Evolutionary conservation across 805 yeast species (phyloP).

Genomic region (Kurtzmaniella fragi): DNA sequence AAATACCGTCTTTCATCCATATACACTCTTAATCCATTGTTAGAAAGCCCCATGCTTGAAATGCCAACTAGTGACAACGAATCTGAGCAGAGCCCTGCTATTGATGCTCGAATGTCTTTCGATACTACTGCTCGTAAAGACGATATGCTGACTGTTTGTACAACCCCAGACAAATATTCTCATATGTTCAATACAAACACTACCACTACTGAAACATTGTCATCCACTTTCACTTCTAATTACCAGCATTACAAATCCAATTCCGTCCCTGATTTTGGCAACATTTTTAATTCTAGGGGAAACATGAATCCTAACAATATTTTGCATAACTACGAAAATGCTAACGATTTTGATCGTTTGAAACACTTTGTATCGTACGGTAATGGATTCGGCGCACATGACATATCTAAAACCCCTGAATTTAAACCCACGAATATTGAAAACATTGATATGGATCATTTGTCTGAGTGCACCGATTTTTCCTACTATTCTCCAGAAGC

Average conservation of each 20-base stretch:
- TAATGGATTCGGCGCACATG: conserved; percentile 3
- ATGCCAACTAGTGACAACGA: conserved; percentile 1
- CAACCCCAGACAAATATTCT: too few relatives aligned
- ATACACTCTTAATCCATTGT: conserved; percentile 33
- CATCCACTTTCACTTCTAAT: neutral
- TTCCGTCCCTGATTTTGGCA: conserved; percentile 3
- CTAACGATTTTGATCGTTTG: conserved; percentile 12
- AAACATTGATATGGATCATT: conserved; percentile 9
- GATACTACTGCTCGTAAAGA: too few relatives aligned
- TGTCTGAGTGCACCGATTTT: conserved; percentile 17
- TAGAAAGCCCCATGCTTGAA: conserved; percentile 5
- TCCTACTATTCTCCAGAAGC: conserved; percentile 17
- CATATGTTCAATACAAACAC: too few relatives aligned
- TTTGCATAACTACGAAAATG: conserved; percentile 8
- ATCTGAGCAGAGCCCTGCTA: neutral
- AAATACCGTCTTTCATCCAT: conserved; percentile 33
- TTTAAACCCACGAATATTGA: neutral
- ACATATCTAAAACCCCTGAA: conserved; percentile 1
- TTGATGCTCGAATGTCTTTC: too few relatives aligned
- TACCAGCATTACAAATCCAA: conserved; percentile 1
- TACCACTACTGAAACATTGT: neutral
- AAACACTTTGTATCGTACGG: conserved; percentile 18
- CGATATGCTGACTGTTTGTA: too few relatives aligned
- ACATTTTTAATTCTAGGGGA: conserved; percentile 5
- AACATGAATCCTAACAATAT: conserved; percentile 7